These are phyloP conservation scores for Wallacemonas sp. DNA, from an alignment of 208 protist species.

Conservation along the genomic window DNA sequence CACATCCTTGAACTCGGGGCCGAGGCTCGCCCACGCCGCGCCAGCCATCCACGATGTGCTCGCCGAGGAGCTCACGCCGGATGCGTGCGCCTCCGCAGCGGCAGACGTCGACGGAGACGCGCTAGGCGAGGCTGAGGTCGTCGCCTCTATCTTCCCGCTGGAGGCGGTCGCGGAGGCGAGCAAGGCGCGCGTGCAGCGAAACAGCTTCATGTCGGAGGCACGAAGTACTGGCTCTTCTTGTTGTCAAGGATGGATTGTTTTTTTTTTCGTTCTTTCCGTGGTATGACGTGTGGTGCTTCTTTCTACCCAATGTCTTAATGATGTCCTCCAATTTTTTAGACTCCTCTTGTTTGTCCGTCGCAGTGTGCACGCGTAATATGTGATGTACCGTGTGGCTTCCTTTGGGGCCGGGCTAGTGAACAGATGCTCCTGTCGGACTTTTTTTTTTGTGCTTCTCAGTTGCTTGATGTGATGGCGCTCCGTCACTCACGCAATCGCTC, in stretches of 20 bases:
- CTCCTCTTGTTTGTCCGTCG: too few relatives aligned
- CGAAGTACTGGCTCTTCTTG: neutral
- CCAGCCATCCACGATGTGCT: conserved; percentile 74
- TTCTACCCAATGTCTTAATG: too few relatives aligned
- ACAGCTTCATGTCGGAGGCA: conserved; percentile 3
- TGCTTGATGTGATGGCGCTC: too few relatives aligned
- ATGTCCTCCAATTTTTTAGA: too few relatives aligned
- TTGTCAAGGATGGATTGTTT: neutral
- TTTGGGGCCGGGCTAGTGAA: too few relatives aligned
- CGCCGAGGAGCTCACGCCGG: conserved; percentile 9
- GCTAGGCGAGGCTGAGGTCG: neutral
- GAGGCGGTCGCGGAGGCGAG: neutral
- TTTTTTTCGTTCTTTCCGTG: neutral
- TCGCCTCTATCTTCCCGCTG: neutral
- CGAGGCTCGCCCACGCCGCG: conserved; percentile 81
- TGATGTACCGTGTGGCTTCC: too few relatives aligned
- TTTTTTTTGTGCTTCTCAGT: too few relatives aligned
- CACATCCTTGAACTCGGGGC: conserved; percentile 77
- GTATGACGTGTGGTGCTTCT: too few relatives aligned
- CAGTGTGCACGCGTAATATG: too few relatives aligned
- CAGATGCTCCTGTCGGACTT: too few relatives aligned
- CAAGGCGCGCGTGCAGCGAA: conserved; percentile 9
- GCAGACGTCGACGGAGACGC: conserved; percentile 1
- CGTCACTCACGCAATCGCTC: too few relatives aligned
- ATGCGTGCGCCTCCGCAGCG: neutral